Conservation (phyloP, 2,329 filamentous ascomycete genomes). For the Zalaria obscura region DNA sequence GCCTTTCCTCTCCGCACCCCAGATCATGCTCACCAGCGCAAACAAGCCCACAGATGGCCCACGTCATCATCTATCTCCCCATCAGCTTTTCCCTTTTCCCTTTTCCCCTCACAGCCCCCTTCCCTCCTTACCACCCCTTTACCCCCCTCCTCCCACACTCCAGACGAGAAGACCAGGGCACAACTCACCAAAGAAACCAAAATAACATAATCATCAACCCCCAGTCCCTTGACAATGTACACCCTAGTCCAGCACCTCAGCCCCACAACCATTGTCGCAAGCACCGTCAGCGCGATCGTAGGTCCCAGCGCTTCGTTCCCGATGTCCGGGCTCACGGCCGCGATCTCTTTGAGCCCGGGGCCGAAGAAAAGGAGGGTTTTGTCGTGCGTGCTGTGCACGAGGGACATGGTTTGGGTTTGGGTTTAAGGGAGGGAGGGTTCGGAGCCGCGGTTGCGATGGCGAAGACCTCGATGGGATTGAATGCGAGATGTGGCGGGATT, state of each 20-base stretch:
- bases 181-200: conserved; percentile 16
- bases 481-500: too few relatives aligned
- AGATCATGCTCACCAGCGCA: too few relatives aligned
- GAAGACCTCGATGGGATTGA: too few relatives aligned
- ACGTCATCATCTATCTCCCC: too few relatives aligned
- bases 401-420: not conserved
- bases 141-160: too few relatives aligned
- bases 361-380: not conserved
- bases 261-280: conserved; percentile 17
- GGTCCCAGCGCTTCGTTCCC: conserved; percentile 17
- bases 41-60: too few relatives aligned
- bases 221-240: conserved; percentile 16
- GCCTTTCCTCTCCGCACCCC: too few relatives aligned
- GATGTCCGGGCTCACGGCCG: conserved; percentile 8
- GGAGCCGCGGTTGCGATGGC: not conserved
- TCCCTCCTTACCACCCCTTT: too few relatives aligned
- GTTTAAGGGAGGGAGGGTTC: not conserved
- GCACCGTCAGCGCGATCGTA: conserved; percentile 14
- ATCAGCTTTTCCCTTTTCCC: too few relatives aligned
- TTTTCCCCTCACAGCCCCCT: too few relatives aligned
- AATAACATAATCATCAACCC: conserved; percentile 23
- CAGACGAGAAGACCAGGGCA: too few relatives aligned
- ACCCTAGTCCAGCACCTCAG: conserved; percentile 20
- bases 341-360: not conserved
- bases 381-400: not conserved